A percentile compares a stretch with the other conserved stretches of the same genome.
phyloP scores from a whole-genome alignment of 441 rosid species.

The Jatropha multifida region DNA sequence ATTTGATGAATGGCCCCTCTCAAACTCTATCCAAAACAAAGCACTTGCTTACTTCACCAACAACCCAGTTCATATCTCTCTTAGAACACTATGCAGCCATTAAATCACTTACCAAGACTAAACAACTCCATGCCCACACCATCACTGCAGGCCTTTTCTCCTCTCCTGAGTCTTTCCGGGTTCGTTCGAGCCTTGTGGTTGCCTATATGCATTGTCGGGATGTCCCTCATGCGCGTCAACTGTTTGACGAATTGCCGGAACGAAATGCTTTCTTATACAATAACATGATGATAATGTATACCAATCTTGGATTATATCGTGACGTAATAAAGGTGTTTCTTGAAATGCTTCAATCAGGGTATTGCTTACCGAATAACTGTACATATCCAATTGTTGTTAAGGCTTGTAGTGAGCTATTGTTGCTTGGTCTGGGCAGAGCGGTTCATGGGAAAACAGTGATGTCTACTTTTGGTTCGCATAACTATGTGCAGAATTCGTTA shows the following conservation, averaged over 20 bases:
- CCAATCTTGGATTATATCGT: constrained; percentile 29
- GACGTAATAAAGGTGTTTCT: constrained; percentile 48
- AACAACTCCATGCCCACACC: constrained; percentile 54
- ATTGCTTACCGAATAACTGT: constrained; percentile 51
- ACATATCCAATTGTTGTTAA: constrained; percentile 62
- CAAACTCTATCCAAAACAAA: constrained; percentile 26
- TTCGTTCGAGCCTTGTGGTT: constrained; percentile 32
- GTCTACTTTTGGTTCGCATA: constrained; percentile 37
- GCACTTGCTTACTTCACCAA: constrained; percentile 20
- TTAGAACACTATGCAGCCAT: constrained; percentile 42
- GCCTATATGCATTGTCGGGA: constrained; percentile 34
- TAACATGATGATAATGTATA: constrained; percentile 52
- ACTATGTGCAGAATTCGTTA: constrained; percentile 63
- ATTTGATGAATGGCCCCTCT: constrained; percentile 36
- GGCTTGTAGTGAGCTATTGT: constrained; percentile 51
- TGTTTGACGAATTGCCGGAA: constrained; percentile 64
- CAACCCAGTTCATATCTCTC: constrained; percentile 39
- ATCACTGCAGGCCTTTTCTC: constrained; percentile 42
- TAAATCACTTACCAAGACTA: constrained; percentile 42
- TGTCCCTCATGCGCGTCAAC: constrained; percentile 35
- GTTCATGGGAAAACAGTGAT: constrained; percentile 55
- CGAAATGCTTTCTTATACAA: constrained; percentile 48
- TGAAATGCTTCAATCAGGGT: constrained; percentile 42
- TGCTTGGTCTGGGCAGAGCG: constrained; percentile 41
- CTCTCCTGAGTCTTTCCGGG: constrained; percentile 9